Evolutionary conservation across 805 yeast species (phyloP).

Genomic region (Suhomyces faveliae): DNA sequence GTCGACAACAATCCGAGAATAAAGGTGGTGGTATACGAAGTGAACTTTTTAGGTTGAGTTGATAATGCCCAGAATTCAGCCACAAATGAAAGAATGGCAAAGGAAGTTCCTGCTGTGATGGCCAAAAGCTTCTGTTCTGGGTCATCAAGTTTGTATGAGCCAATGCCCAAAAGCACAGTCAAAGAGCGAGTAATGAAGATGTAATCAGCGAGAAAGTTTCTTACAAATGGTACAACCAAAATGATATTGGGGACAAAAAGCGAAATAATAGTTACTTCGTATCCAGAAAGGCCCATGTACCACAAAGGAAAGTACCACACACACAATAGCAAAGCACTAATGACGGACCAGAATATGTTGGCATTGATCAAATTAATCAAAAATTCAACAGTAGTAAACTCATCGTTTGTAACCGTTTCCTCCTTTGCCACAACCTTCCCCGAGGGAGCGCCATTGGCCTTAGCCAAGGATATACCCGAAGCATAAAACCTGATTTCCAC

Average conservation of each 20-base stretch:
- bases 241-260: conserved; percentile 59
- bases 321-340: conserved; percentile 78
- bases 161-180: conserved; percentile 66
- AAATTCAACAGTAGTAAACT: conserved; percentile 36
- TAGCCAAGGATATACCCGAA: conserved; percentile 18
- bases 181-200: conserved; percentile 57
- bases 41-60: conserved; percentile 28
- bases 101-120: conserved; percentile 63
- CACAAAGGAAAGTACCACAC: conserved; percentile 98
- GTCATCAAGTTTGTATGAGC: conserved; percentile 63
- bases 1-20: conserved; percentile 72
- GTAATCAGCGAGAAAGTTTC: conserved; percentile 33
- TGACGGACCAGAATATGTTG: conserved; percentile 79
- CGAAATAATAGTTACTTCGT: conserved; percentile 65
- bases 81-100: conserved; percentile 60
- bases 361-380: conserved; percentile 57
- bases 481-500: conserved; percentile 49
- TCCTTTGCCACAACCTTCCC: neutral
- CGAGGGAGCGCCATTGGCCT: neutral
- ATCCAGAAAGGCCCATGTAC: conserved; percentile 97
- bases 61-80: conserved; percentile 45
- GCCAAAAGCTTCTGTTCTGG: conserved; percentile 71
- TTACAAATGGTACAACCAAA: conserved; percentile 40
- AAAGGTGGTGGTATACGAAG: conserved; percentile 55
- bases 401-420: conserved; percentile 22